Evolutionary conservation across 305 asterid species (phyloP), one percentile per base, ranked within the genome.

Genomic region (Caryopteris hybrid): DNA sequence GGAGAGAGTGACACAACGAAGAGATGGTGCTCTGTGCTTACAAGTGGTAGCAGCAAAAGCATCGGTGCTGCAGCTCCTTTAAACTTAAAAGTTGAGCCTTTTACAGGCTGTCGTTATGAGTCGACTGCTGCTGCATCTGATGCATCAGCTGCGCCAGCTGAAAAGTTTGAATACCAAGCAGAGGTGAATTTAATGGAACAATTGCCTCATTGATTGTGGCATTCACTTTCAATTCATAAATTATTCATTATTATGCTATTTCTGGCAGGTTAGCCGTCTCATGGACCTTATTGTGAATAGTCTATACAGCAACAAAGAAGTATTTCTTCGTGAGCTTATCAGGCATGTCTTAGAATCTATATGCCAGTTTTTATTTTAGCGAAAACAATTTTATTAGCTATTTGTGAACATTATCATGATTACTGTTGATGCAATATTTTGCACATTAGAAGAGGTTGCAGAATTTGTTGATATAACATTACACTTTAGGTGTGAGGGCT

Each of bases 281-380:
- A 91, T 95, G 99, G 98, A 91, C 84, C 96, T 94, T 45, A 94
- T 94, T 16, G 99, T 94, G 62, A 95, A 95, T 76, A 95, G 98
- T 71, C 75, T 91, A 68, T 95, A 95, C 73, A 95, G 98, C 88
- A 91, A 95, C 74, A 95, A 91, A 78, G 98, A 95, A 4, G 98
- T 95, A 56, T 89, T 95, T 83, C 97, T 95, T 54, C 86, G 99
- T 66, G 99, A 95, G 74, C 98, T 95, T 70, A 84, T 91, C 85
- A 95, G 99, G 99, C 73, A 81, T 22, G 85, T 72, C 16, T 64
- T 70, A 14, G 38, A 29, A 31, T 46, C 60, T 31, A 23, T 42
- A 29, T 48, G 6, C 13, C 10, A 22, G 23, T 14, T 18, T 36
- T 8, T 46, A 63, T 29, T 16, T 36, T 36, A 53, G 52, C 34